A percentile compares a stretch with the other conserved stretches of the same genome.
Evolutionary conservation across 371 early-diverging fungal species (phyloP).

Genomic region (Fennellomyces sp.): DNA sequence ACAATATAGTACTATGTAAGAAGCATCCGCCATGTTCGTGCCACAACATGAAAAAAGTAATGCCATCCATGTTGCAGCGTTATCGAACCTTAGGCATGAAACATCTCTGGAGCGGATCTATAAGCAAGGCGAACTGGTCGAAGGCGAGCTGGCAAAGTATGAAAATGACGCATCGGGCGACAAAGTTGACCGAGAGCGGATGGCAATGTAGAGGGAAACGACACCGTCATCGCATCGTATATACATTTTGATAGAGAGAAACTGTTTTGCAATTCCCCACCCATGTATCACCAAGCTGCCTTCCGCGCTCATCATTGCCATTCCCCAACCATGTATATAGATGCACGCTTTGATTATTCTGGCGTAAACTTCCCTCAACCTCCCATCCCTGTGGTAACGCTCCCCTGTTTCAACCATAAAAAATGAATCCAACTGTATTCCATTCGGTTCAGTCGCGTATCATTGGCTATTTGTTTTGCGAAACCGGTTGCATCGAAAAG

Average conservation of each 20-base stretch:
- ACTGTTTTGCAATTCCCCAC: neutral
- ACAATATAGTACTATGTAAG: slow-evolving; percentile 30
- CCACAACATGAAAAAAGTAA: neutral
- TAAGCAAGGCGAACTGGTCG: slow-evolving; percentile 7
- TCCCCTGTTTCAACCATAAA: too few relatives aligned
- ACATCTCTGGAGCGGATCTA: slow-evolving; percentile 12
- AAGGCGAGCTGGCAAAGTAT: slow-evolving; percentile 7
- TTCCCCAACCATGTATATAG: too few relatives aligned
- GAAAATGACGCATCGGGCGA: neutral
- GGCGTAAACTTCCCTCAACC: too few relatives aligned
- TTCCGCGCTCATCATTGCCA: too few relatives aligned
- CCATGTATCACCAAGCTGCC: too few relatives aligned
- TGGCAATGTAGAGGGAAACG: slow-evolving; percentile 11
- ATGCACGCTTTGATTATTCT: too few relatives aligned
- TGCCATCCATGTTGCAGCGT: neutral
- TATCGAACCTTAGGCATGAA: slow-evolving; percentile 11
- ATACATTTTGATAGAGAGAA: neutral
- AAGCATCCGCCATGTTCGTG: neutral
- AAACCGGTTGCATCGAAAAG: neutral
- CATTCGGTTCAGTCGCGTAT: too few relatives aligned
- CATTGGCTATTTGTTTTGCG: neutral
- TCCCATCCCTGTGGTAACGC: too few relatives aligned
- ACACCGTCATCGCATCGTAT: neutral
- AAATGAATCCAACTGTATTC: too few relatives aligned
- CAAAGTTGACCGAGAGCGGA: slow-evolving; percentile 5